Evolutionary conservation across 148 eudicot genomes (phyloP).

Genomic region (Linanthus parryae): DNA sequence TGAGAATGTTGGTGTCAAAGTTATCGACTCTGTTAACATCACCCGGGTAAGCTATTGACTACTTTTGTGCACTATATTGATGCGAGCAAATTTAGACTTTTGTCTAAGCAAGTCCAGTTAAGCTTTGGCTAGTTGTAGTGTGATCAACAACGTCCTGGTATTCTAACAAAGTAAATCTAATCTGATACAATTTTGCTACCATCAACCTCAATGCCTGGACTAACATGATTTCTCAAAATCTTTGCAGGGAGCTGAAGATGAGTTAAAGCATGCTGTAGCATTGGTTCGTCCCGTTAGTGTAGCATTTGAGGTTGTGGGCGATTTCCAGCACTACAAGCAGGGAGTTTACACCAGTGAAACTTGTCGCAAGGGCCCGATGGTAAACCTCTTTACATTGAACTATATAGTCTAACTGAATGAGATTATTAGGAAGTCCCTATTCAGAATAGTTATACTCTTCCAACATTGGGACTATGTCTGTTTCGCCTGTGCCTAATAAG

Average conservation of each 20-base stretch:
- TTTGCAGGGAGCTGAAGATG: constrained; percentile 89
- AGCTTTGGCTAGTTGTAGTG: too few relatives aligned
- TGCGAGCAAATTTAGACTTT: background rate
- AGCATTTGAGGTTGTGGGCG: constrained; percentile 78
- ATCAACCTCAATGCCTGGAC: too few relatives aligned
- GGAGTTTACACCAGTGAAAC: constrained; percentile 80
- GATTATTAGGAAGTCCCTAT: too few relatives aligned
- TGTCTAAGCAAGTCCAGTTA: too few relatives aligned
- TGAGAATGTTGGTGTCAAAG: constrained; percentile 63
- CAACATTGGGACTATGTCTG: too few relatives aligned
- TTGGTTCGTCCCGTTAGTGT: constrained; percentile 84
- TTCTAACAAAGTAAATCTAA: background rate
- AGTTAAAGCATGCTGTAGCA: constrained; percentile 91
- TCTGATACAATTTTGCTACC: background rate
- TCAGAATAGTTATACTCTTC: too few relatives aligned
- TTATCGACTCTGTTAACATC: constrained; percentile 74
- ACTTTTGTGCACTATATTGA: background rate
- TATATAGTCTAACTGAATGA: too few relatives aligned
- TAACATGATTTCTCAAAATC: too few relatives aligned
- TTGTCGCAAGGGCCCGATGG: constrained; percentile 79
- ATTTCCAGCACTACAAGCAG: constrained; percentile 48
- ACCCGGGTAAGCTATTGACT: constrained; percentile 59
- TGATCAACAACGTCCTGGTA: background rate
- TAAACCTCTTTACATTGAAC: constrained; percentile 34
- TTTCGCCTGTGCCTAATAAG: too few relatives aligned